Evolutionary conservation across 176 grass and related monocot species (phyloP), one percentile per base, ranked within the genome.

Genomic region (Ensete ventricosum): DNA sequence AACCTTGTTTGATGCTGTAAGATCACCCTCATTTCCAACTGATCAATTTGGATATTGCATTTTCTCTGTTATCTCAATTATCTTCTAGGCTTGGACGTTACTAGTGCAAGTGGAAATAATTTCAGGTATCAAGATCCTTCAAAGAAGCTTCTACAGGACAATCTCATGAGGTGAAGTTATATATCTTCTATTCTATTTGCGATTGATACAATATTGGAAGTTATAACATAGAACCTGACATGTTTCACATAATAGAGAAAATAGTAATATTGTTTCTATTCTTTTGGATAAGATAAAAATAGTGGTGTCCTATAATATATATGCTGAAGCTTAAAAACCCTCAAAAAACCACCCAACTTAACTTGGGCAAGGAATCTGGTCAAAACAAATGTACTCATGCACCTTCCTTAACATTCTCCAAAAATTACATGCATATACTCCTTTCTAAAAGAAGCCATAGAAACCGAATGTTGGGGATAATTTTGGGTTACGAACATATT

Each of bases 71-170:
- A 29, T 21, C 50, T 43, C 3, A 11, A 65, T 68, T 16, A 29
- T 77, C 14, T 62, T 75, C 2, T 21, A 34, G 27, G 20, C 51
- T 62, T 50, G 55, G 29, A 27, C 9, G 13, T 76, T 50, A 17
- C 8, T 65, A 65, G 20, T 52, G 4, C 13, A 65, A 53, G 3
- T 6, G n/a, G 25, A 64, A 62, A 65, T 73, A 10, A 27, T 83
- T 85, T 84, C 84, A 94, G 90, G 81, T 43, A 80, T 82, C 84
- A 68, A 84, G 72, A 71, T 76, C 76, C 8, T 77, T 87, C 50
- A 82, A 67, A 64, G 77, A 79, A 76, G 13, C 79, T 80, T 91
- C 82, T 29, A 72, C 48, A 73, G 57, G 73, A 49, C 72, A 86
- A 73, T 14, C 73, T 79, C 81, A 83, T 63, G 82, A 91, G 94